These are phyloP conservation scores for Arabidopsis lyrata DNA, from an alignment of 441 rosid genomes.

Conservation along the genomic window DNA sequence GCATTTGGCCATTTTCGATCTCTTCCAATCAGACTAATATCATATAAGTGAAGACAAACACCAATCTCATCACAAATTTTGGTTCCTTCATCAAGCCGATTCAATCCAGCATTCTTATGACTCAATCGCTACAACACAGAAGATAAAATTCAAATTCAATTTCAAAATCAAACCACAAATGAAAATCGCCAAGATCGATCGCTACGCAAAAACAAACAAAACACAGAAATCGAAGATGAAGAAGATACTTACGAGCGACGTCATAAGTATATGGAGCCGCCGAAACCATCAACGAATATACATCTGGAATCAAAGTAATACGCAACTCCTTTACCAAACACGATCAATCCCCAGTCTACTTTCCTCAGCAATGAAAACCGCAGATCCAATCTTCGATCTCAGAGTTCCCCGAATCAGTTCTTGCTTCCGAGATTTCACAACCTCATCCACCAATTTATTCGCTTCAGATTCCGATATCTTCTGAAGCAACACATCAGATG, in stretches of 20 bases:
- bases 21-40: neutral
- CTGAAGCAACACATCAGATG: constrained; percentile 86
- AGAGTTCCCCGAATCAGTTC: constrained; percentile 32
- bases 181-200: neutral
- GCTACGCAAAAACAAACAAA: too few relatives aligned
- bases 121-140: constrained; percentile 56
- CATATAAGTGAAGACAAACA: constrained; percentile 44
- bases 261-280: constrained; percentile 42
- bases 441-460: constrained; percentile 55
- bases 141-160: neutral
- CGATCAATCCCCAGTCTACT: constrained; percentile 85
- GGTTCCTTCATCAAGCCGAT: constrained; percentile 58
- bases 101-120: constrained; percentile 51
- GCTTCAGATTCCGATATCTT: constrained; percentile 70
- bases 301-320: too few relatives aligned
- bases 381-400: constrained; percentile 63
- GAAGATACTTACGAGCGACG: constrained; percentile 52
- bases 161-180: constrained; percentile 2
- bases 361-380: constrained; percentile 63
- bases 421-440: constrained; percentile 33
- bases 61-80: constrained; percentile 62
- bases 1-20: too few relatives aligned
- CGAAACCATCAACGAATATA: too few relatives aligned
- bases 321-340: too few relatives aligned
- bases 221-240: neutral